Evolutionary conservation across 2,329 filamentous ascomycete genomes (phyloP).

Genomic region (Alternaria angustiovoidea): DNA sequence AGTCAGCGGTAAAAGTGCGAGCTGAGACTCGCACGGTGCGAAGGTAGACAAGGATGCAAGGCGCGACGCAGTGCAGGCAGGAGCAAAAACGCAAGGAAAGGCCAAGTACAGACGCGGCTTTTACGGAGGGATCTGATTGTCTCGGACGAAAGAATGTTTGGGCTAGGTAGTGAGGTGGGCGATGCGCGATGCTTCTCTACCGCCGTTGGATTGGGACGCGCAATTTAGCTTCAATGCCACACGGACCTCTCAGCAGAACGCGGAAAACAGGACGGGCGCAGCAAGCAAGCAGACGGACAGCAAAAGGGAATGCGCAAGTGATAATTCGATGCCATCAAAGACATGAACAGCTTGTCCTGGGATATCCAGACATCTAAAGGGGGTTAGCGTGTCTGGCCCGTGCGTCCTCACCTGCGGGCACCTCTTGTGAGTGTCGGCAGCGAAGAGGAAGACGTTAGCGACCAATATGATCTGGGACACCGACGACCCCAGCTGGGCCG

Average conservation of each 20-base stretch:
- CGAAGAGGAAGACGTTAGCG: conserved; percentile 19
- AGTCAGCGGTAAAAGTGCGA: not conserved
- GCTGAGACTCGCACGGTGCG: not conserved
- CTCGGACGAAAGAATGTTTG: conserved; percentile 12
- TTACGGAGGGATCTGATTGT: not conserved
- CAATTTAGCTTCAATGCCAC: conserved; percentile 21
- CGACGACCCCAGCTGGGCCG: conserved; percentile 20
- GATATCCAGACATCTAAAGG: conserved; percentile 1
- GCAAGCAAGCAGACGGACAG: not conserved
- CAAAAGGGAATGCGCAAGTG: not conserved
- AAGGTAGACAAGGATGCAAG: not conserved
- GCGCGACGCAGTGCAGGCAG: not conserved
- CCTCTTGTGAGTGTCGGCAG: conserved; percentile 15
- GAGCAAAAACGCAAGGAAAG: not conserved
- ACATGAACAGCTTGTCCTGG: not conserved
- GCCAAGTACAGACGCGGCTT: not conserved
- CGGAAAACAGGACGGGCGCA: not conserved
- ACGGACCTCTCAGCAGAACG: conserved; percentile 13
- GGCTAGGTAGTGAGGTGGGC: conserved; percentile 5
- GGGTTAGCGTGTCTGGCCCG: conserved; percentile 9
- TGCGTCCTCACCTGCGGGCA: conserved; percentile 8
- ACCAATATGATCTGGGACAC: conserved; percentile 21
- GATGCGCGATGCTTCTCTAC: conserved; percentile 19
- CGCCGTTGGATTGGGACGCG: conserved; percentile 19
- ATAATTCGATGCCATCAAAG: not conserved